These are phyloP conservation scores for Hypocreales sp. DNA, from an alignment of 2,329 filamentous ascomycete species.

Conservation along the genomic window DNA sequence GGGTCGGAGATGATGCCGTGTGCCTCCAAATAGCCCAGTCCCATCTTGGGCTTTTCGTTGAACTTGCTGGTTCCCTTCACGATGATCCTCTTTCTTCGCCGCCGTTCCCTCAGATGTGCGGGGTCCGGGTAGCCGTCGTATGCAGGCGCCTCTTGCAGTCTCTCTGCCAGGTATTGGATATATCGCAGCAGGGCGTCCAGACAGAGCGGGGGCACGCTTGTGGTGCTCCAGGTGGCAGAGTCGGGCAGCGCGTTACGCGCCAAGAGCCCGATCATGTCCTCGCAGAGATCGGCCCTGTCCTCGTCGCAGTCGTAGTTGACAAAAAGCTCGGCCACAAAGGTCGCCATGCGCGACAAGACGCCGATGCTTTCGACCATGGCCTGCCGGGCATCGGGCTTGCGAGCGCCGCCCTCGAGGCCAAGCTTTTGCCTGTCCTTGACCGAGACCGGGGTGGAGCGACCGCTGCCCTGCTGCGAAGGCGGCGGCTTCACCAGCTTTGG, in stretches of 20 bases:
- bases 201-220: constrained; percentile 89
- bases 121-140: constrained; percentile 52
- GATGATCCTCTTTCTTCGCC: constrained; percentile 73
- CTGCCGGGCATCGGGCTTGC: constrained; percentile 89
- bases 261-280: constrained; percentile 86
- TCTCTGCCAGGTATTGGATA: constrained; percentile 80
- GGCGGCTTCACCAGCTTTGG: constrained; percentile 73
- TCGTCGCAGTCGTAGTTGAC: constrained; percentile 97
- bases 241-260: constrained; percentile 93
- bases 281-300: constrained; percentile 79
- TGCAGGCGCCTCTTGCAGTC: constrained; percentile 55
- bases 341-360: constrained; percentile 80
- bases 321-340: constrained; percentile 88
- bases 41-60: constrained; percentile 85
- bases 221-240: constrained; percentile 97
- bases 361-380: constrained; percentile 97
- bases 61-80: constrained; percentile 81
- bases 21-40: constrained; percentile 70
- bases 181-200: constrained; percentile 83
- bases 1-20: constrained; percentile 73
- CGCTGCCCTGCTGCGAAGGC: constrained; percentile 59
- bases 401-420: constrained; percentile 77
- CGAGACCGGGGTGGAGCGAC: constrained; percentile 76
- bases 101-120: constrained; percentile 49
- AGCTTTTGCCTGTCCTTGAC: constrained; percentile 87